Base-by-base conservation (phyloP, 495 filamentous ascomycete species). In the Penicillium simplicissimum region DNA sequence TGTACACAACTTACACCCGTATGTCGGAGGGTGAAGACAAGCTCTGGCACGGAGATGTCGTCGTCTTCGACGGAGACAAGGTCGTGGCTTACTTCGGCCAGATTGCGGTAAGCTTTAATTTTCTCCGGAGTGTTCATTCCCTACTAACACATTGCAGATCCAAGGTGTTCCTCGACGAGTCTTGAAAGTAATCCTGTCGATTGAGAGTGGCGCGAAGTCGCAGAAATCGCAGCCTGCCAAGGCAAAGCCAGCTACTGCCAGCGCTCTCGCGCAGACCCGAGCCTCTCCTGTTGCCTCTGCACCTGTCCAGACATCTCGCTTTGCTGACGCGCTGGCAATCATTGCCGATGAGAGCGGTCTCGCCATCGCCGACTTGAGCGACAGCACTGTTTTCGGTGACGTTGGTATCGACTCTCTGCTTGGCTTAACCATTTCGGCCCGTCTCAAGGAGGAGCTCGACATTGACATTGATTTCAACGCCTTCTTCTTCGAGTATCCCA, bases 341-440 rank as follows among this genome's bases (percentile, higher is more conserved):
- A 63, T 67, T 21, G 13, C 63, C 14, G 57, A 36, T 8, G 37
- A 36, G 15, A 52, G 35, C 11, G 37, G 21, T 10, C 23, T 60
- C 3, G 43, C 23, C 13, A 8, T 33, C 7, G 52, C 49, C 4
- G 63, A 72, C 11, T 45, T 84, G 4, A 80, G 76, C 25, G 81
- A 52, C 13, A 17, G 9, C 49, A 52, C 25, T 34, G 82, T 1
- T 57, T 85, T 85, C 23, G 75, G 74, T 8, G 79, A 85, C 17
- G 37, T 83, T 9, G 82, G 84, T 0, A 81, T 87, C 14, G 84
- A 87, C 57, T 87, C 82, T 0, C 70, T 87, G 0, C 76, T 83
- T 68, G 80, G 77, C 0, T 82, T 83, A 10, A 34, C 25, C 10
- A 52, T 52, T 25, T 34, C 23, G 1, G 25, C 25, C 28, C 49